Conservation (phyloP, 2,329 filamentous ascomycete species). For the Claviceps quebecensis region DNA sequence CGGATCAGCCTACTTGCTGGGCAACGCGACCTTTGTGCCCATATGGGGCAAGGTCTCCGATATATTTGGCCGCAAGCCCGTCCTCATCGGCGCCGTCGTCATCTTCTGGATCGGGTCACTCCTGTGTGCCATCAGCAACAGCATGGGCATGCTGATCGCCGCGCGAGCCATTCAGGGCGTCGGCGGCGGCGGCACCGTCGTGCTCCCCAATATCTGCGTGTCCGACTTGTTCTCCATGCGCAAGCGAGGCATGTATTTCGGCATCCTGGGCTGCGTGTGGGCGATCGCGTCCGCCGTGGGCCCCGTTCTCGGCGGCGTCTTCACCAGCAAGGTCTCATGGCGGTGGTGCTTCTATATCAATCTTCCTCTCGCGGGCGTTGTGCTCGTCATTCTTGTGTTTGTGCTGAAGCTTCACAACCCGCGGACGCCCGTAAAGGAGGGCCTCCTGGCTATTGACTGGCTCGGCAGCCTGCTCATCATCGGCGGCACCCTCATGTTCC, state of each 20-base stretch:
- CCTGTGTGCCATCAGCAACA: constrained; percentile 34
- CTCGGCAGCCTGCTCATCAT: constrained; percentile 45
- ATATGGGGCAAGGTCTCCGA: constrained; percentile 55
- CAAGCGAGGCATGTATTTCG: constrained; percentile 37
- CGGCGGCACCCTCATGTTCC: constrained; percentile 69
- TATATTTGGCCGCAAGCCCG: constrained; percentile 43
- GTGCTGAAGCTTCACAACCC: constrained; percentile 57
- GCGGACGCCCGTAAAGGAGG: constrained; percentile 45
- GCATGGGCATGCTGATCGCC: constrained; percentile 39
- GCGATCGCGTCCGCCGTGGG: constrained; percentile 51
- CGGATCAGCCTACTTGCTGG: constrained; percentile 58
- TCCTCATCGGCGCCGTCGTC: constrained; percentile 34
- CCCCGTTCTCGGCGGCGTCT: constrained; percentile 54
- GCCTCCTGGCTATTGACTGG: constrained; percentile 51
- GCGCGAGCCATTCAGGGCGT: constrained; percentile 42
- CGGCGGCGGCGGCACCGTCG: constrained; percentile 43
- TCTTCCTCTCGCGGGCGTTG: constrained; percentile 31
- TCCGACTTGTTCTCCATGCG: constrained; percentile 41
- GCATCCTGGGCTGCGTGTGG: constrained; percentile 43
- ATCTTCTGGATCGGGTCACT: constrained; percentile 42
- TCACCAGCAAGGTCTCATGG: constrained; percentile 51
- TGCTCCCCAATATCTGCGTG: constrained; percentile 45
- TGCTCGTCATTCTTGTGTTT: constrained; percentile 38
- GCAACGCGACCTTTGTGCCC: constrained; percentile 50
- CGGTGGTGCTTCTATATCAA: constrained; percentile 61